Evolutionary conservation across 2,329 filamentous ascomycete genomes (phyloP).

Genomic region (Cladosporium sp.): DNA sequence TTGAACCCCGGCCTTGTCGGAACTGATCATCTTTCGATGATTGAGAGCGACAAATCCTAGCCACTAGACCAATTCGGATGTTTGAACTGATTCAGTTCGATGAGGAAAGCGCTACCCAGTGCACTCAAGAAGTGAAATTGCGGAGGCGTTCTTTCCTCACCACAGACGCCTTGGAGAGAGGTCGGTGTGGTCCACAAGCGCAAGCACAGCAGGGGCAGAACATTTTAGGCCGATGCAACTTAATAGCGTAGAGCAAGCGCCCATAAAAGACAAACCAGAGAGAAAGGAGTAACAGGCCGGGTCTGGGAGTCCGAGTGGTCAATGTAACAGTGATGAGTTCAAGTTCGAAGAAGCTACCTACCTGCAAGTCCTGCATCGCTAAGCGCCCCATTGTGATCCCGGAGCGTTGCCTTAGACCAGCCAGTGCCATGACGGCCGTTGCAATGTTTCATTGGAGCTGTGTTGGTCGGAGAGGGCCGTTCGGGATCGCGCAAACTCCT

Average conservation of each 20-base stretch:
- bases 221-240: not conserved
- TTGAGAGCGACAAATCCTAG: slow-evolving; percentile 13
- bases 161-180: not conserved
- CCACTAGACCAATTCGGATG: slow-evolving; percentile 12
- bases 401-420: not conserved
- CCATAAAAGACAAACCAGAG: not conserved
- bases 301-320: not conserved
- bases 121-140: not conserved
- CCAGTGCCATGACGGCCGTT: not conserved
- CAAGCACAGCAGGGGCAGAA: not conserved
- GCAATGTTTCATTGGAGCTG: not conserved
- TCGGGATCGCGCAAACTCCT: not conserved
- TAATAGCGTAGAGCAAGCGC: not conserved
- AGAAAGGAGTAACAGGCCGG: not conserved
- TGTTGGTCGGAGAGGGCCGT: not conserved
- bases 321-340: not conserved
- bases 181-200: not conserved
- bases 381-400: not conserved
- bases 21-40: slow-evolving; percentile 8
- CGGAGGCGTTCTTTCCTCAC: not conserved
- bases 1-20: slow-evolving; percentile 13
- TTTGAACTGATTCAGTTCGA: not conserved
- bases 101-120: not conserved
- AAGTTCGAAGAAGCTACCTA: not conserved
- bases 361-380: not conserved